A percentile compares a stretch with the other conserved stretches of the same genome.
phyloP scores from a whole-genome alignment of 2,329 filamentous ascomycete species.

The Drechslerella stenobrocha region DNA sequence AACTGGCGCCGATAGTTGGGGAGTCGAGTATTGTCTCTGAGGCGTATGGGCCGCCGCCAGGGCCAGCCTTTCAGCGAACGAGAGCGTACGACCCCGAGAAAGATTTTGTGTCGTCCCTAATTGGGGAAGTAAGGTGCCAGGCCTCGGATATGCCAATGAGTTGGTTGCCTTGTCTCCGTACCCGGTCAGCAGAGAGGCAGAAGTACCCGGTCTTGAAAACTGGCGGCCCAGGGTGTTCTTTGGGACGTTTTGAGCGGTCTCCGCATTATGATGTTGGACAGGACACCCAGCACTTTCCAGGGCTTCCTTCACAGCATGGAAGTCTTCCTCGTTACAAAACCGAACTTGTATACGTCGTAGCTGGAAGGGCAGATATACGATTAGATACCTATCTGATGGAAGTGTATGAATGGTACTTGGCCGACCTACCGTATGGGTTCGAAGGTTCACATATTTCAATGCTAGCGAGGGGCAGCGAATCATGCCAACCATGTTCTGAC shows the following conservation, averaged over 20 bases:
- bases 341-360: slow-evolving; percentile 40
- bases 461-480: slow-evolving; percentile 37
- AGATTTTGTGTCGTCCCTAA: background rate
- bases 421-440: slow-evolving; percentile 23
- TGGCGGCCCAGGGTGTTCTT: slow-evolving; percentile 8
- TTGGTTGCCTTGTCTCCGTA: background rate
- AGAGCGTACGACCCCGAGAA: slow-evolving; percentile 9
- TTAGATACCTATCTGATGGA: background rate
- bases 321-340: slow-evolving; percentile 32
- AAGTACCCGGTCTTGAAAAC: slow-evolving; percentile 13
- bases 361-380: slow-evolving; percentile 4
- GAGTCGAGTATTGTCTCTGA: slow-evolving; percentile 17
- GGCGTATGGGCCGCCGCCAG: background rate
- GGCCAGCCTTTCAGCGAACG: background rate
- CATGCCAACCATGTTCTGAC: slow-evolving; percentile 39
- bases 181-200: slow-evolving; percentile 13
- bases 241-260: slow-evolving; percentile 12
- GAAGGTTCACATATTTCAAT: slow-evolving; percentile 34
- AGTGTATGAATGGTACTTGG: background rate
- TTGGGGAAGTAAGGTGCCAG: slow-evolving; percentile 1
- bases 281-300: slow-evolving; percentile 37
- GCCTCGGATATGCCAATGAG: slow-evolving; percentile 19
- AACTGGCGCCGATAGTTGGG: background rate
- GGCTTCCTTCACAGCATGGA: slow-evolving; percentile 17
- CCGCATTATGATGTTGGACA: slow-evolving; percentile 29